Evolutionary conservation across 2,329 filamentous ascomycete genomes (phyloP).

Genomic region (Ophiostoma ulmi): DNA sequence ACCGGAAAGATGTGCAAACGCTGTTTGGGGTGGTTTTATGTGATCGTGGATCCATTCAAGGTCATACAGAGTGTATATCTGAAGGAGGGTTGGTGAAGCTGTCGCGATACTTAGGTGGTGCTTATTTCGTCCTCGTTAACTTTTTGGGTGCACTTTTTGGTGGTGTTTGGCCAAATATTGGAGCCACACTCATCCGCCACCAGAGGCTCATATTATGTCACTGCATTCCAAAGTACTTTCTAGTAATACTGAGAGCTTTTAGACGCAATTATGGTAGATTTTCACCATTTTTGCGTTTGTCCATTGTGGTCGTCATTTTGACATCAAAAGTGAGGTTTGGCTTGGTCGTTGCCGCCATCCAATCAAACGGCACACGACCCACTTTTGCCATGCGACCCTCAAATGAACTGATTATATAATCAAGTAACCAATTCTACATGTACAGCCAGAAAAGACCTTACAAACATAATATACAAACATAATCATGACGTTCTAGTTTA

Average conservation of each 20-base stretch:
- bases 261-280: background rate
- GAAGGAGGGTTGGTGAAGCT: background rate
- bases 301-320: background rate
- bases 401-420: background rate
- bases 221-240: background rate
- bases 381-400: background rate
- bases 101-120: background rate
- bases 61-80: background rate
- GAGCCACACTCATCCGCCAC: background rate
- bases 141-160: background rate
- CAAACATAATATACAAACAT: background rate
- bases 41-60: too few relatives aligned
- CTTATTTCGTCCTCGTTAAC: background rate
- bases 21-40: background rate
- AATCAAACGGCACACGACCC: conserved; percentile 11
- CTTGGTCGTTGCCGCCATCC: background rate
- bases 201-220: background rate
- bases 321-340: conserved; percentile 16
- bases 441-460: background rate
- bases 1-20: background rate
- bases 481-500: too few relatives aligned
- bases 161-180: background rate
- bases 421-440: background rate
- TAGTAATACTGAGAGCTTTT: too few relatives aligned
- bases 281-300: too few relatives aligned